phyloP scores from a whole-genome alignment of 805 yeast genomes.

The Candida loeiensis region DNA sequence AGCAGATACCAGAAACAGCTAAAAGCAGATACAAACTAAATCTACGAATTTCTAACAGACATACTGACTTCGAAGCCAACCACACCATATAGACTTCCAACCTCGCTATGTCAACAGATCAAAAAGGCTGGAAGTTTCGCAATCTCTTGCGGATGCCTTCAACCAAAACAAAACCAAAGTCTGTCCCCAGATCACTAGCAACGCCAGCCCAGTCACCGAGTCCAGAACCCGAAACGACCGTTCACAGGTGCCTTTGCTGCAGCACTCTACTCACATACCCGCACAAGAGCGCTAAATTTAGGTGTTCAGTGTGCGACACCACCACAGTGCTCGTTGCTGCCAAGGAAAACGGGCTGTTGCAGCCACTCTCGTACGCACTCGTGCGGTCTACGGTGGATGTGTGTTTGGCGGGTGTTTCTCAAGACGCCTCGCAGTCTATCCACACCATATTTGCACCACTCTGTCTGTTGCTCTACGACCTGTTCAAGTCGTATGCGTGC shows the following conservation, averaged over 20 bases:
- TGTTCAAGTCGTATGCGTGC: constrained; percentile 46
- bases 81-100: too few species aligned
- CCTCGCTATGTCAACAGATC: not conserved
- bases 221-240: constrained; percentile 11
- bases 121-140: constrained; percentile 4
- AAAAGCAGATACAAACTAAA: too few species aligned
- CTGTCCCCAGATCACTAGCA: not conserved
- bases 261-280: constrained; percentile 33
- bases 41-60: too few species aligned
- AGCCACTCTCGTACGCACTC: constrained; percentile 25
- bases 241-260: constrained; percentile 37
- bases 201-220: not conserved
- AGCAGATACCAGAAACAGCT: too few species aligned
- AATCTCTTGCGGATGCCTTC: constrained; percentile 2
- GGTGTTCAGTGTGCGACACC: constrained; percentile 62
- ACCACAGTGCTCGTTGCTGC: constrained; percentile 28
- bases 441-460: constrained; percentile 48
- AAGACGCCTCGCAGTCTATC: constrained; percentile 18
- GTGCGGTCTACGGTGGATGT: constrained; percentile 32
- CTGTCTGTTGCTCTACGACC: constrained; percentile 41
- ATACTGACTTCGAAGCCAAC: too few species aligned
- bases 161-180: not conserved
- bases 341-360: constrained; percentile 24
- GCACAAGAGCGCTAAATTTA: constrained; percentile 35
- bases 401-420: constrained; percentile 24